Percentiles rank a stretch among this genome's conserved stretches.
These are phyloP conservation scores for Cucurbita ficifolia DNA, from an alignment of 306 rosid genomes.

Conservation along the genomic window DNA sequence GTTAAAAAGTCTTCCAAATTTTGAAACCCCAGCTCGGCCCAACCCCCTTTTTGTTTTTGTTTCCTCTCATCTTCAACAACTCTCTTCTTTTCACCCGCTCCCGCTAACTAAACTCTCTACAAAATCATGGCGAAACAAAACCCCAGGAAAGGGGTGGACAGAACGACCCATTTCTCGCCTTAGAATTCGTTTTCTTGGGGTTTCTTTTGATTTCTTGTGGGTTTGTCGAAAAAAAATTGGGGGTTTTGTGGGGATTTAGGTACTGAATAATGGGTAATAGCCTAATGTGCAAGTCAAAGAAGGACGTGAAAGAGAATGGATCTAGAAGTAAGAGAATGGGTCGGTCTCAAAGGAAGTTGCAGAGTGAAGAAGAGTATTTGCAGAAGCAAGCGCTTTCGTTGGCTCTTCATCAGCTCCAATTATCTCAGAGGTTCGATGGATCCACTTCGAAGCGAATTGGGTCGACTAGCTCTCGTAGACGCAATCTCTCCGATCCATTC, in stretches of 20 bases:
- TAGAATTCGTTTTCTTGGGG: background rate
- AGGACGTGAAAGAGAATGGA: slow-evolving; percentile 62
- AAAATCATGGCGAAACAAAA: background rate
- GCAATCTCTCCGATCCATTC: slow-evolving; percentile 42
- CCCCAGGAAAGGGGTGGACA: background rate
- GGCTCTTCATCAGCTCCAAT: slow-evolving; percentile 86
- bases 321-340: slow-evolving; percentile 76
- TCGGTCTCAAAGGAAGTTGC: slow-evolving; percentile 77
- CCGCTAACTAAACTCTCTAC: background rate
- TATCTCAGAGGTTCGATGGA: slow-evolving; percentile 93
- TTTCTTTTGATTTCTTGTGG: background rate
- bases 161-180: background rate
- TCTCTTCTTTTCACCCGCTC: background rate
- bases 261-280: slow-evolving; percentile 58
- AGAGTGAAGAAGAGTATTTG: slow-evolving; percentile 67
- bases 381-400: slow-evolving; percentile 84
- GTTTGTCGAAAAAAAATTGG: background rate
- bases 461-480: slow-evolving; percentile 74
- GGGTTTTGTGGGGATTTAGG: background rate
- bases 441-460: slow-evolving; percentile 91
- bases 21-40: background rate
- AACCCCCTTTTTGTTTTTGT: background rate
- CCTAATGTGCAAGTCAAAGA: slow-evolving; percentile 76
- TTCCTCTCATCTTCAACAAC: background rate
- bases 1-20: background rate